Evolutionary conservation across 495 filamentous ascomycete species (phyloP), one percentile per base, ranked within the genome.

Genomic region (Aspergillus ostianus): DNA sequence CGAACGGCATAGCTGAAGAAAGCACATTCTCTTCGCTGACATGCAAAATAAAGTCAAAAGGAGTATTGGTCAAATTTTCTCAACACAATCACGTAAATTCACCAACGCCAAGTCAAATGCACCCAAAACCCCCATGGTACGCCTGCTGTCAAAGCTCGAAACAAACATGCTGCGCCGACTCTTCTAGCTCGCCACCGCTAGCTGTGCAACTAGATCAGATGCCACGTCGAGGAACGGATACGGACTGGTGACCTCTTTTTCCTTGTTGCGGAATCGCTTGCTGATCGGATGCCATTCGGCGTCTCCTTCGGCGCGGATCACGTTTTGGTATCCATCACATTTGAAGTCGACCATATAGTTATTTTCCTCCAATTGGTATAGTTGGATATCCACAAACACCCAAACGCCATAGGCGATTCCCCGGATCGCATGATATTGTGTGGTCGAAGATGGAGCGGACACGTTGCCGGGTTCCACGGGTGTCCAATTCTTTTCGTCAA

Each of bases 291-390:
- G 70, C 78, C 78, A 81, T 50, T 79, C 78, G 13, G 68, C 63
- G 15, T 74, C 75, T 23, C 74, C 70, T 7, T 77, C 71, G 7
- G 74, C 70, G n/a, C 80, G 77, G 53, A 86, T 77, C 53, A 90
- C 77, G 44, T 90, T 89, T 73, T 98, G 94, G 72, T 98, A 98
- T 7, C 94, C 94, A n/a, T 93, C 92, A 68, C 94, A 97, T 69
- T 96, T 98, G 82, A 98, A 98, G 71, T 98, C 94, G 26, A 98
- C 94, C 62, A 98, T 88, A 73, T 93, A 98, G 64, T 92, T 93
- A 57, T 90, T 89, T 45, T 86, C 85, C 72, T 98, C 94, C 73
- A 98, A 88, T 67, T 93, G 90, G 71, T 98, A 98, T 29, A 98
- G 86, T 71, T 98, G 94, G 57, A 98, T 95, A 55, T 94, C 92